Evolutionary conservation across 163 green algal genomes (phyloP), one percentile per base, ranked within the genome.

Genomic region (Scenedesmus sp.): DNA sequence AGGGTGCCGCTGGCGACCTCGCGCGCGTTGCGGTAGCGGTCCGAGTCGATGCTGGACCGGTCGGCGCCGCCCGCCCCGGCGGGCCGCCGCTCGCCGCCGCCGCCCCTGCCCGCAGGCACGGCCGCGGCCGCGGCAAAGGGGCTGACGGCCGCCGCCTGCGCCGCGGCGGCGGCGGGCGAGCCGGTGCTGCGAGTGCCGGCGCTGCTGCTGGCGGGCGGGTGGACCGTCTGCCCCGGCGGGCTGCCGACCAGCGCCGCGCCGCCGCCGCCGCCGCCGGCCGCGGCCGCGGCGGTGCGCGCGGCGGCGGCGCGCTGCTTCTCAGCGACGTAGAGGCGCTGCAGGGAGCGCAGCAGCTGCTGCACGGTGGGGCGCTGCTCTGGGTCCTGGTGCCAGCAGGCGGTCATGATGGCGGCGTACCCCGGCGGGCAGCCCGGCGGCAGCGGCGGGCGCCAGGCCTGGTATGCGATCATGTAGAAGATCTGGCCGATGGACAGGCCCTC

Each of bases 391-490:
- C 70, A 78, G 57, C 70, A 78, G 29, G 70, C 56, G 4, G 56
- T 45, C 70, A 78, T 78, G 3, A 78, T 26, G 39, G 56, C 14
- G 3, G 42, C 70, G 39, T 62, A 78, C 45, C 50, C 70, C 2
- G 56, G 26, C 5, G 70, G 70, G 57, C 70, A 78, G 44, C 53
- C n/a, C 17, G 26, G 9, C 31, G 70, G 70, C 6, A 78, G 42
- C 3, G 62, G 17, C 6, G 70, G 70, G 1, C 70, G 54, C 70
- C 70, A 78, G 70, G 36, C 26, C 45, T 78, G 42, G 45, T 78
- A 78, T 13, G 39, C 57, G 45, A 70, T 70, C 70, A 78, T 78
- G 70, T 78, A 78, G 70, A 78, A 78, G 22, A 70, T 60, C 44
- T 78, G 71, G 29, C 70, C 70, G 31, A 78, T 78, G 22, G 56